Base-by-base conservation (phyloP, 2,329 filamentous ascomycete genomes). In the Venturia pyrina region DNA sequence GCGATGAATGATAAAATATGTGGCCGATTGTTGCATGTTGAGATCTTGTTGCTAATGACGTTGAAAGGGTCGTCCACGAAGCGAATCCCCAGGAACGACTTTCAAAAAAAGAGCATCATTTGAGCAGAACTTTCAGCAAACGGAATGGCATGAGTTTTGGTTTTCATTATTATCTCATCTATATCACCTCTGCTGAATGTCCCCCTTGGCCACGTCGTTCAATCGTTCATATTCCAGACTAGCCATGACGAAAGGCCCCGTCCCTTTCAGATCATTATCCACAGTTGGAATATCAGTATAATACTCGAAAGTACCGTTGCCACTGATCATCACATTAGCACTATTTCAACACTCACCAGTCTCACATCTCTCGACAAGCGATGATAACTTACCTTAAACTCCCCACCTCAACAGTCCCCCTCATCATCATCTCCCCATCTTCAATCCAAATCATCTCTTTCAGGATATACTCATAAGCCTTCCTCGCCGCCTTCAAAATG, bases 401-500 rank as follows among this genome's bases (percentile, higher is more conserved):
- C 62, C 71, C 72, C 57, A 73, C 71, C 5, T 65, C 60, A 2
- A 72, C 71, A 32, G 75, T 77, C 19, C 71, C 71, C 53, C 72
- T 71, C 67, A 72, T 73, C 2, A 71, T 72, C 67, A 76, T 48
- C 50, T 70, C 71, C n/a, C 71, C 70, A 28, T 71, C 69, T 0
- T 59, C 11, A 68, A 53, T 7, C 69, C 68, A 11, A 71, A 69
- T 67, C 71, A 43, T 71, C 1, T 59, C 66, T 11, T 68, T 63
- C 32, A 62, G 65, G 21, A 71, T 21, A 64, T 71, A 70, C 13
- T 70, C 68, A 67, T 80, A 81, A 0, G 74, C 79, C 65, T 73
- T 75, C n/a, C 70, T 67, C 1, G 77, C 78, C 5, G 71, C 46
- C 46, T 24, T 66, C 24, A 48, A 66, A 7, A 68, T 68, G 5